Percentiles rank a stretch among this genome's conserved stretches.
These are phyloP conservation scores for Cyathus pygmaeus DNA, from an alignment of 1,284 basidiomycete genomes.

Conservation along the genomic window DNA sequence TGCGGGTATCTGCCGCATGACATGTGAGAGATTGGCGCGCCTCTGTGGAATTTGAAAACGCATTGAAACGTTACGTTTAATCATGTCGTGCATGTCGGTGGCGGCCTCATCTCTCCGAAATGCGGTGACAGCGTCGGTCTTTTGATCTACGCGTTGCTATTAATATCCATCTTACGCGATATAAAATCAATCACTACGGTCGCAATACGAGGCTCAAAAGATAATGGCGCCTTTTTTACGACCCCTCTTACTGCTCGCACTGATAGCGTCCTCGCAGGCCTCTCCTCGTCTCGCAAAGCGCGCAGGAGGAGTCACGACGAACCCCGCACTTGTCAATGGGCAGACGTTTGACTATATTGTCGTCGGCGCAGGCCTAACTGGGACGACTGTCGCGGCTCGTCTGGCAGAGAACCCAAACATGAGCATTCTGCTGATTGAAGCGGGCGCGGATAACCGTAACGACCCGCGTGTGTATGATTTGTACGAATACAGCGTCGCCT, in stretches of 20 bases:
- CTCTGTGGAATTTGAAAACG: too few species aligned
- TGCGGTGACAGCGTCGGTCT: too few species aligned
- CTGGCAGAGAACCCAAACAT: conserved; percentile 64
- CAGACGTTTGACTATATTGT: conserved; percentile 74
- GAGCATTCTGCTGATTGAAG: conserved; percentile 69
- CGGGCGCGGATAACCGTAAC: conserved; percentile 59
- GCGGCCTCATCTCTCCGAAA: too few species aligned
- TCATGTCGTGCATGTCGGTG: too few species aligned
- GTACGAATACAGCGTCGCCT: conserved; percentile 58
- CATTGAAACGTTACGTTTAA: too few species aligned
- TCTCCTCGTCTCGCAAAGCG: conserved; percentile 37
- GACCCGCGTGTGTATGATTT: conserved; percentile 60
- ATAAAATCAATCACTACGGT: neutral
- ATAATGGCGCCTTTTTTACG: neutral
- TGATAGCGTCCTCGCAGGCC: neutral
- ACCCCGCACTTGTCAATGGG: conserved; percentile 36
- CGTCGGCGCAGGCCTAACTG: conserved; percentile 71
- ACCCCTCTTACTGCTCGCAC: neutral
- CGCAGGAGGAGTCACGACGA: conserved; percentile 47
- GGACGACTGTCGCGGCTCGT: conserved; percentile 69
- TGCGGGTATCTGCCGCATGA: too few species aligned
- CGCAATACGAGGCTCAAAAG: neutral
- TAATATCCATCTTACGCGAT: too few species aligned
- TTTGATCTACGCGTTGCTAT: too few species aligned
- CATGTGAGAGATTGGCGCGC: too few species aligned